A percentile compares a stretch with the other conserved stretches of the same genome.
phyloP scores from a whole-genome alignment of 345 rosid genomes.

The Eucalyptus guilfoylei region DNA sequence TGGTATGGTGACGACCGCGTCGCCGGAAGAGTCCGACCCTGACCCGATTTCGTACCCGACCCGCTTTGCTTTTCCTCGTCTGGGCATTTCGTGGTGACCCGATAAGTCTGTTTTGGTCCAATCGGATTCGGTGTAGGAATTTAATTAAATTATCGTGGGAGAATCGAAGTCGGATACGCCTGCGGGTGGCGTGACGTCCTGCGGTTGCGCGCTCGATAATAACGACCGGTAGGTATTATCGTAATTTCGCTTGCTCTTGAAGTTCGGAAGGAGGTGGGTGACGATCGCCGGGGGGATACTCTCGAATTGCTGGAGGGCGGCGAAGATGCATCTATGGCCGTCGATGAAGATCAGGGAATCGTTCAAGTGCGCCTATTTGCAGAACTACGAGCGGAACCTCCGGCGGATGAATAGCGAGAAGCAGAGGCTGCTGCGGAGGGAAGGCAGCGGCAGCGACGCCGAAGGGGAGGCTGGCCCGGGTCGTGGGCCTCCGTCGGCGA shows the following conservation, averaged over 20 bases:
- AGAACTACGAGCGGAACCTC: slow-evolving; percentile 47
- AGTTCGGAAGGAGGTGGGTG: not conserved
- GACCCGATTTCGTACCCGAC: not conserved
- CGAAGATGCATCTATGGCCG: slow-evolving; percentile 65
- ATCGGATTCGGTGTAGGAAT: not conserved
- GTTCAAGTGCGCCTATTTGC: slow-evolving; percentile 32
- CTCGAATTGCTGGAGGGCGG: not conserved
- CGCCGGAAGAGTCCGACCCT: not conserved
- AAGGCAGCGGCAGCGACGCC: not conserved
- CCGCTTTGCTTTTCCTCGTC: not conserved
- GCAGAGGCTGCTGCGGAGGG: slow-evolving; percentile 17
- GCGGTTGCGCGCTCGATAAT: not conserved
- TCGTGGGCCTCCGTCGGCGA: not conserved
- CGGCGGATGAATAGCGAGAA: slow-evolving; percentile 35
- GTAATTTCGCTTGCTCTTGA: not conserved
- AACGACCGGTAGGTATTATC: not conserved
- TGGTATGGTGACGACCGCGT: not conserved
- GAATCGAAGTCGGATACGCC: not conserved
- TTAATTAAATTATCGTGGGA: not conserved
- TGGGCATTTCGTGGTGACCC: not conserved
- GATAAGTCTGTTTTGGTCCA: not conserved
- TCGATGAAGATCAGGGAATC: slow-evolving; percentile 49
- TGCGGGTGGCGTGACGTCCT: not conserved
- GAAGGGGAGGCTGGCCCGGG: not conserved
- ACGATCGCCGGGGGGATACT: not conserved